Evolutionary conservation across 1,284 basidiomycete species (phyloP), one percentile per base, ranked within the genome.

Genomic region (Nidula niveotomentosa): DNA sequence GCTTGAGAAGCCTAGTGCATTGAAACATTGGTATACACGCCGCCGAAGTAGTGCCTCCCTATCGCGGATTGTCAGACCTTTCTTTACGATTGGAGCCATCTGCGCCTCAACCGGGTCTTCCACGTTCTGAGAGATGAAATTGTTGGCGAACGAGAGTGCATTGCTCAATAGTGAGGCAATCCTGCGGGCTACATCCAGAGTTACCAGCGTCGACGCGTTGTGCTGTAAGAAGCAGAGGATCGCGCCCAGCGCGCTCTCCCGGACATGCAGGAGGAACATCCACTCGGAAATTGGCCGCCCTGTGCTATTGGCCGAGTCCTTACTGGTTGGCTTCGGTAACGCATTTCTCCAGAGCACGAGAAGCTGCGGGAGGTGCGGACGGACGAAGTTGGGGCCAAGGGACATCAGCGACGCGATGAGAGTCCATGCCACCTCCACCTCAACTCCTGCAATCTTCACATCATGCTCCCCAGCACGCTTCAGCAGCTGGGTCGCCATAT

Each of bases 321-420:
- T 96, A 62, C 81, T 90, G 0, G 93, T 93, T 0, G 94, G 91
- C 71, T 98, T 98, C 1, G 96, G 94, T 0, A 99, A 79, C 1
- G 97, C 95, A 63, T 99, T 99, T 36, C 96, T 80, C 97, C 97
- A 99, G 1, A 99, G 82, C 0, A 96, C 92, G 30, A 99, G 82
- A 6, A 99, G 78, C 64, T 98, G 95, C 0, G 94, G 90, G 1
- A 98, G 80, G 69, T 98, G 95, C 0, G 92, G 85, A 36, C 93
- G 86, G 49, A 98, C 93, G 63, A 98, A 98, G 62, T 94, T 91
- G 6, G 93, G 94, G 0, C 96, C 96, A 3, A 98, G 86, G 3
- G 91, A 84, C 90, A 98, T 95, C 49, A 99, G 76, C 0, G 94
- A 88, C 0, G 91, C 89, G 54, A 99, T 91, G 39, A 94, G 77